Evolutionary conservation across 495 filamentous ascomycete species (phyloP), one percentile per base, ranked within the genome.

Genomic region (Alectoria sarmentosa): DNA sequence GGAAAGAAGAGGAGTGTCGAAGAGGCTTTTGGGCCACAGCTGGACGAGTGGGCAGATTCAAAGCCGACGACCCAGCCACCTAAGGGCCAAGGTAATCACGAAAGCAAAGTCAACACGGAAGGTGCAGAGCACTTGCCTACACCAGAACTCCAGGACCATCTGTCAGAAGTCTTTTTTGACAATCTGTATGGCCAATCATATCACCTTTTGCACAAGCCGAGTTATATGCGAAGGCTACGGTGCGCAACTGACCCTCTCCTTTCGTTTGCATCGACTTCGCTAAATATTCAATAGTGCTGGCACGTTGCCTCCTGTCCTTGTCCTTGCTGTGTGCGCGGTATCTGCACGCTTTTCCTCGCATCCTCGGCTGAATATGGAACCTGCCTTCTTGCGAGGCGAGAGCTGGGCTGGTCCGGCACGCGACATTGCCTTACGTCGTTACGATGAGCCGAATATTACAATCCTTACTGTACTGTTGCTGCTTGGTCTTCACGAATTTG

Each of bases 181-280:
- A 95, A 88, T 69, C 80, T 98, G 5, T 98, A 98, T 73, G 94
- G 94, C 28, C 94, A 98, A 72, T 88, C 90, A 8, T 98, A 97
- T 72, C 89, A 92, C 65, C 76, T 98, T n/a, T 83, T 98, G 38
- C 94, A 98, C 73, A 97, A 96, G 72, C 92, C 93, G 26, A 97
- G 92, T 69, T 98, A 91, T 73, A 96, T 97, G 86, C 82, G 93
- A 63, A 88, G 89, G 67, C 78, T 95, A 65, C 82, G 80, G 86
- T 87, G 76, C 42, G 80, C 76, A 32, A 26, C 7, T 56, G 21
- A 9, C 10, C 21, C 9, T 14, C 38, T 28, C 30, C 14, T 38
- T 26, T 54, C 67, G 44, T 65, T 58, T 17, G 30, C 8, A 30
- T 28, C 9, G n/a, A 32, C n/a, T 14, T 34, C 60, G 26, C 60